Base-by-base conservation (phyloP, 169 alveolate genomes). In the Babesia microti region DNA sequence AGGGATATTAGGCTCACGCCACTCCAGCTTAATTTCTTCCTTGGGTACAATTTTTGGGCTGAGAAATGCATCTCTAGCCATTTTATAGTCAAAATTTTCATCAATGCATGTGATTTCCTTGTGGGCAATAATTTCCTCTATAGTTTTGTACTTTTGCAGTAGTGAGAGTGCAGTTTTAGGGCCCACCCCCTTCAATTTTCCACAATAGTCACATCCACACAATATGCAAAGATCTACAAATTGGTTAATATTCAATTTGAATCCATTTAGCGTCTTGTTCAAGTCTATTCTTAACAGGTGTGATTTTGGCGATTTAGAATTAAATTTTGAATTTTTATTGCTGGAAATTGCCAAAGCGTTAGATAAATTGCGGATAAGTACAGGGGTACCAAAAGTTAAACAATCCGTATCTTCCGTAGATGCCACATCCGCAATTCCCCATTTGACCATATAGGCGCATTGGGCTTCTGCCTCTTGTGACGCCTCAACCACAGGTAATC, bases 351-450 rank as follows among this genome's bases (percentile, higher is more conserved):
- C 84, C 42, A 57, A 49, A 12, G 65, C 61, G 37, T 45, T 67
- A 7, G 69, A 33, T 19, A 79, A 68, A 40, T 75, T 69, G 23
- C 78, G 23, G 55, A 93, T 58, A 42, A 87, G 54, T 27, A 76
- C 32, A 12, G 89, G 81, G 6, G 97, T 65, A 15, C 97, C 97
- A 65, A 92, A 91, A 0, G 94, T 90, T 47, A 92, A 80, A 0
- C 97, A 89, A 53, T 95, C 99, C 68, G 97, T 92, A 78, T 95
- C 99, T 55, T 95, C 99, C 12, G 97, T 87, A 11, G 90, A 97
- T 4, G 95, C 89, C 34, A 94, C 97, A 67, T 68, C 86, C 11
- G 91, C 97, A 48, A 76, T 63, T 39, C 91, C 89, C 40, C 78
- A 76, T 63, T 87, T 84, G 6, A 90, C 91, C 24, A 91, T 61